Evolutionary conservation across 495 filamentous ascomycete species (phyloP).

Genomic region (Geopyxis carbonaria): DNA sequence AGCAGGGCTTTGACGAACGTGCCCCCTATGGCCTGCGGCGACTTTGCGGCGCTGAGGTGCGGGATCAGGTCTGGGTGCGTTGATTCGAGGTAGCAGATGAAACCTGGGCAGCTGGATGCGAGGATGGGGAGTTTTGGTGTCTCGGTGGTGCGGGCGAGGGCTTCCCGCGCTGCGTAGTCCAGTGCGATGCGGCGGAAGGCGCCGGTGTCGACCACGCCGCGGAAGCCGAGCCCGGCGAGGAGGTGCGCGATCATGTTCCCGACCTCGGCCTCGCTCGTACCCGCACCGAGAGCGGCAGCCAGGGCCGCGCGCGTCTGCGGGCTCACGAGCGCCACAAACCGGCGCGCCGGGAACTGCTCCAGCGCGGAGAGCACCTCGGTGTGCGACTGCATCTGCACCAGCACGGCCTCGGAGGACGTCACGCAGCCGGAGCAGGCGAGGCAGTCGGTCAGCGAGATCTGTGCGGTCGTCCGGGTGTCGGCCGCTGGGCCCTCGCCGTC

Average conservation of each 20-base stretch:
- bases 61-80: constrained; percentile 85
- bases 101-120: constrained; percentile 84
- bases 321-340: constrained; percentile 81
- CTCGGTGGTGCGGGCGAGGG: constrained; percentile 36
- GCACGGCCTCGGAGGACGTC: constrained; percentile 86
- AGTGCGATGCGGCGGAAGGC: constrained; percentile 50
- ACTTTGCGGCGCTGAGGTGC: constrained; percentile 80
- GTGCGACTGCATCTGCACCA: constrained; percentile 85
- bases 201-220: constrained; percentile 77
- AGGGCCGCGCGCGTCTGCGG: constrained; percentile 78
- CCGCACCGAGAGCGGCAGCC: constrained; percentile 57
- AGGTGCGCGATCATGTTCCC: constrained; percentile 70
- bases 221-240: constrained; percentile 57
- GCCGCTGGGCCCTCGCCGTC: constrained; percentile 58
- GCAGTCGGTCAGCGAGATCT: constrained; percentile 94
- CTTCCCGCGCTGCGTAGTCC: constrained; percentile 77
- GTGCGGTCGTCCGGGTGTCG: constrained; percentile 35
- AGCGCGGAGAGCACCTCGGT: constrained; percentile 71
- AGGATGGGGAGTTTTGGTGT: constrained; percentile 46
- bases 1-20: constrained; percentile 75
- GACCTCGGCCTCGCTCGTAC: constrained; percentile 44
- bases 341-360: constrained; percentile 41
- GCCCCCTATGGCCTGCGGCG: constrained; percentile 79
- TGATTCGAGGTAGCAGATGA: constrained; percentile 98
- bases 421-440: constrained; percentile 96